A percentile compares a stretch with the other conserved stretches of the same genome.
Conservation (phyloP, 2,329 filamentous ascomycete species). For the Aspergillus fumigatiaffinis region DNA sequence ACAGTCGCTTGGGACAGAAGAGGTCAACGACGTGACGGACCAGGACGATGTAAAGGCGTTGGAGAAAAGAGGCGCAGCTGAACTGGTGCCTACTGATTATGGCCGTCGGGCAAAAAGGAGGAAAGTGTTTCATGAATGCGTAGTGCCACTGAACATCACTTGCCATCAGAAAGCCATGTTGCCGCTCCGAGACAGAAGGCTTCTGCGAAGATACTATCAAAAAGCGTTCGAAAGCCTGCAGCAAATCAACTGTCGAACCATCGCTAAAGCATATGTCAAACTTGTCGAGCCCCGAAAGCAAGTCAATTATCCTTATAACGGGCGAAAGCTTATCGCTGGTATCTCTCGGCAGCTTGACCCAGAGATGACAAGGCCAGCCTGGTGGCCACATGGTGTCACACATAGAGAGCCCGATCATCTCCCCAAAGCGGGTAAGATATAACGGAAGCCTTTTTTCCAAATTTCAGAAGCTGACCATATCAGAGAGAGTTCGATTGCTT, state of each 20-base stretch:
- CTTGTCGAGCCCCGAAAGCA: slow-evolving; percentile 36
- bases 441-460: not conserved
- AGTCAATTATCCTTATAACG: slow-evolving; percentile 35
- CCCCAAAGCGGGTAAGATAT: slow-evolving; percentile 25
- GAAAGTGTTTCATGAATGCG: slow-evolving; percentile 15
- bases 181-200: slow-evolving; percentile 19
- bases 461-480: slow-evolving; percentile 1
- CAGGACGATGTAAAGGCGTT: not conserved
- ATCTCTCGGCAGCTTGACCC: slow-evolving; percentile 29
- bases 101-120: slow-evolving; percentile 13
- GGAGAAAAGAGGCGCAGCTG: slow-evolving; percentile 1
- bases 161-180: slow-evolving; percentile 22
- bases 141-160: slow-evolving; percentile 20
- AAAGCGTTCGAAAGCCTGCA: slow-evolving; percentile 32
- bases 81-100: slow-evolving; percentile 2
- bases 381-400: slow-evolving; percentile 32
- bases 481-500: slow-evolving; percentile 29
- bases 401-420: slow-evolving; percentile 34
- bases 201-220: slow-evolving; percentile 30
- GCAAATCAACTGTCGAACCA: slow-evolving; percentile 33
- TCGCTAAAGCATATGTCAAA: slow-evolving; percentile 35
- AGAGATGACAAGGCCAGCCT: slow-evolving; percentile 31
- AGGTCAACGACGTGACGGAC: slow-evolving; percentile 3
- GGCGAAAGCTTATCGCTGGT: slow-evolving; percentile 28
- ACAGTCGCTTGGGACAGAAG: slow-evolving; percentile 6